phyloP scores from a whole-genome alignment of 1,284 basidiomycete species.

The Rugosomyces carneus region DNA sequence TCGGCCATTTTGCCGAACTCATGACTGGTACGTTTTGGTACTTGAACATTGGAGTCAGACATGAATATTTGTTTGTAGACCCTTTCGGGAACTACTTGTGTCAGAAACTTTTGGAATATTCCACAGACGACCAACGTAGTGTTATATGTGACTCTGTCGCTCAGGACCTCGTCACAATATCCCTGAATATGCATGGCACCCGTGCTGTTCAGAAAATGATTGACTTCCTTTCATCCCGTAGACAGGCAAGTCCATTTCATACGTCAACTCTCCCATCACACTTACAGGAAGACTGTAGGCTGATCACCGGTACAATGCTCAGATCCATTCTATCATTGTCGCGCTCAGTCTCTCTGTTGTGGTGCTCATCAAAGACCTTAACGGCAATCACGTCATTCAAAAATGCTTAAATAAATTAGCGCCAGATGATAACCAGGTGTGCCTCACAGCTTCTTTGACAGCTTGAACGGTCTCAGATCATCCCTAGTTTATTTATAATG shows the following conservation, averaged over 20 bases:
- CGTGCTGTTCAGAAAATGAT: constrained; percentile 99
- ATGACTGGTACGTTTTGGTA: constrained; percentile 74
- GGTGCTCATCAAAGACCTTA: constrained; percentile 98
- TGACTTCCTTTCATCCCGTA: constrained; percentile 94
- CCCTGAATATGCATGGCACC: constrained; percentile 99
- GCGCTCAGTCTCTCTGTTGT: constrained; percentile 97
- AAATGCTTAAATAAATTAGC: constrained; percentile 98
- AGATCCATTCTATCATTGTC: constrained; percentile 97
- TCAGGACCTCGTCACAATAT: constrained; percentile 95
- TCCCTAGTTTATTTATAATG: constrained; percentile 94
- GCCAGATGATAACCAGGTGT: constrained; percentile 95
- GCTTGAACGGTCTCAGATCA: neutral
- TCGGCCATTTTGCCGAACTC: constrained; percentile 94
- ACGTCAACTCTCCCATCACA: constrained; percentile 27
- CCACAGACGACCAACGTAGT: constrained; percentile 96
- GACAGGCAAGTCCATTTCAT: constrained; percentile 64
- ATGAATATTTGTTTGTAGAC: constrained; percentile 43
- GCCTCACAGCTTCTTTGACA: constrained; percentile 6
- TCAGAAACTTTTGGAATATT: constrained; percentile 97
- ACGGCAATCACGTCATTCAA: constrained; percentile 99
- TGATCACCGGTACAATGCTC: constrained; percentile 74
- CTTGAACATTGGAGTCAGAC: neutral
- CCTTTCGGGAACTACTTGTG: constrained; percentile 99
- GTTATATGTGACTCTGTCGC: constrained; percentile 97
- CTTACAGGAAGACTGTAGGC: constrained; percentile 49